Conservation (phyloP, 768 basidiomycete genomes). For the Lepiota brunneoincarnata region DNA sequence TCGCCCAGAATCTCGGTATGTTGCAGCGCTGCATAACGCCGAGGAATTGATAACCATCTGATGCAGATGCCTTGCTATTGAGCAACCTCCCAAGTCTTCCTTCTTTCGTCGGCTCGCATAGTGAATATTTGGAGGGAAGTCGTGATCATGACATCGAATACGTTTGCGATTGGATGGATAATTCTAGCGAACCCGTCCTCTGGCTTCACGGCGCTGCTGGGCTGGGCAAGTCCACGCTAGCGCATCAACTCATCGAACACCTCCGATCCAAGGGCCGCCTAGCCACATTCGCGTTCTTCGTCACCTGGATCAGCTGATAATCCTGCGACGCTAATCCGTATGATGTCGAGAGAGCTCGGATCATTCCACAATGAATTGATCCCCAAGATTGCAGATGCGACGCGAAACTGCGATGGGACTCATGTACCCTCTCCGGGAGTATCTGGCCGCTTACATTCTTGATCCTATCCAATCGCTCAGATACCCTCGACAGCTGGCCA, state of each 20-base stretch:
- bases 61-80: too few relatives aligned
- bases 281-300: background rate
- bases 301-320: background rate
- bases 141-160: background rate
- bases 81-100: too few relatives aligned
- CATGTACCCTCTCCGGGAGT: background rate
- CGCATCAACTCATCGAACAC: background rate
- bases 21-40: too few relatives aligned
- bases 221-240: conserved; percentile 12
- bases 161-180: background rate
- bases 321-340: conserved; percentile 7
- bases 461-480: conserved; percentile 1
- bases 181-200: background rate
- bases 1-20: too few relatives aligned
- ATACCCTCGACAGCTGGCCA: background rate
- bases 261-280: background rate
- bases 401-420: background rate
- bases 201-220: conserved; percentile 14
- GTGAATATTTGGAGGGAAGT: background rate
- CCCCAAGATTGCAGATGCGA: background rate
- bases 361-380: background rate
- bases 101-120: too few relatives aligned
- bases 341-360: conserved; percentile 8
- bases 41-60: too few relatives aligned
- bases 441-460: background rate